Percentiles rank a stretch among this genome's conserved stretches.
These are phyloP conservation scores for Thecaphora thlaspeos DNA, from an alignment of 1,284 basidiomycete species.

Conservation along the genomic window DNA sequence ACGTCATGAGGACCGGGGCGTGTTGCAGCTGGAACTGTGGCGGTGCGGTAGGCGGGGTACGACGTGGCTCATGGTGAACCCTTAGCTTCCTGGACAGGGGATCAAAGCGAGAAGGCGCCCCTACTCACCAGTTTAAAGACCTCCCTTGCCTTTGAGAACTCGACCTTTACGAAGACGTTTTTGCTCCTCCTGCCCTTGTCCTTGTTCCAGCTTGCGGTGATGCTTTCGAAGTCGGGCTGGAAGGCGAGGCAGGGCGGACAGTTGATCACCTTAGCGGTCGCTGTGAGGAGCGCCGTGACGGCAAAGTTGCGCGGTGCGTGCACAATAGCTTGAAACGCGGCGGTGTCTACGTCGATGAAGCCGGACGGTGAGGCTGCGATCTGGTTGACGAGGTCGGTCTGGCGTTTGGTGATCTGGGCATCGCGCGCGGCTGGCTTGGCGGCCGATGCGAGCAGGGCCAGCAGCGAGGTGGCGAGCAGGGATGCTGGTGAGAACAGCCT, in stretches of 20 bases:
- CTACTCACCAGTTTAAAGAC: conserved; percentile 23
- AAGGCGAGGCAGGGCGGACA: conserved; percentile 42
- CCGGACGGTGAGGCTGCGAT: conserved; percentile 16
- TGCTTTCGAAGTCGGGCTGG: conserved; percentile 41
- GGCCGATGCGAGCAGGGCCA: conserved; percentile 12
- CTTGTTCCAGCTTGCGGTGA: conserved; percentile 36
- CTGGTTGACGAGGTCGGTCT: conserved; percentile 12
- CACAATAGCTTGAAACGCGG: conserved; percentile 13
- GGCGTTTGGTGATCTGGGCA: conserved; percentile 8
- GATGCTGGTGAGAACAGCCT: conserved; percentile 5
- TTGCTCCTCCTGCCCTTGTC: conserved; percentile 17
- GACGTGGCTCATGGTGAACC: too few relatives aligned
- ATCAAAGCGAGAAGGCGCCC: background rate
- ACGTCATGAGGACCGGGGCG: conserved; percentile 42
- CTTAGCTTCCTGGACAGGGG: background rate
- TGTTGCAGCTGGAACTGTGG: conserved; percentile 39
- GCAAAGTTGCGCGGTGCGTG: conserved; percentile 27
- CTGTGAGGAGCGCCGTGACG: conserved; percentile 39
- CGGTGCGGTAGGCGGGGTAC: too few relatives aligned
- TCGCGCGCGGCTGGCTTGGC: conserved; percentile 5
- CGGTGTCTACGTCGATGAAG: conserved; percentile 24
- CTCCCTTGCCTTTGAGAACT: conserved; percentile 31
- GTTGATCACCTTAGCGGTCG: conserved; percentile 29
- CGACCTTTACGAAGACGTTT: conserved; percentile 42
- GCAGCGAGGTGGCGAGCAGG: conserved; percentile 7